Evolutionary conservation across 139 green algal genomes (phyloP).

Genomic region (Chlorella sp.): DNA sequence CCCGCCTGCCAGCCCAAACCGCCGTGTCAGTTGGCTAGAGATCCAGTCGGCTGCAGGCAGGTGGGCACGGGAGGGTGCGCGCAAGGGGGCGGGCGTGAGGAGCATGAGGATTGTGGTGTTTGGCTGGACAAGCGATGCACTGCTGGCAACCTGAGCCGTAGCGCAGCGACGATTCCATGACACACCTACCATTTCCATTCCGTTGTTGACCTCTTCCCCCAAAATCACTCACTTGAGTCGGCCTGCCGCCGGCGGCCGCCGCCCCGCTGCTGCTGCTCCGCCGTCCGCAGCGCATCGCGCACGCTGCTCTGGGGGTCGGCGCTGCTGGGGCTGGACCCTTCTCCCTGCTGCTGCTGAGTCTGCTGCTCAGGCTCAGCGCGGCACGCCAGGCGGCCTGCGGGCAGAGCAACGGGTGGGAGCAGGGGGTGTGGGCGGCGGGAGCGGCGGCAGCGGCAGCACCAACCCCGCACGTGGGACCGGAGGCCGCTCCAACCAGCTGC

Average conservation of each 20-base stretch:
- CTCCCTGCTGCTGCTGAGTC: neutral
- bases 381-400: neutral
- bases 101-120: too few relatives aligned
- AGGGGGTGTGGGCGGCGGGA: neutral
- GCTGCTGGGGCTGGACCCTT: neutral
- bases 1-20: constrained; percentile 89
- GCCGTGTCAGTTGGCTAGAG: constrained; percentile 68
- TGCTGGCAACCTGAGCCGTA: too few relatives aligned
- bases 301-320: neutral
- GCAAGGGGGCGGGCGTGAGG: too few relatives aligned
- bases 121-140: too few relatives aligned
- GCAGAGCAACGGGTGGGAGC: neutral
- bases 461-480: too few relatives aligned
- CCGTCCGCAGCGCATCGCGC: constrained; percentile 17
- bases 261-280: neutral
- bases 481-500: too few relatives aligned
- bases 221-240: constrained; percentile 53
- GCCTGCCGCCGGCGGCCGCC: constrained; percentile 41
- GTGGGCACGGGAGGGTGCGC: too few relatives aligned
- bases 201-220: too few relatives aligned
- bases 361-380: neutral
- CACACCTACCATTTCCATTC: too few relatives aligned
- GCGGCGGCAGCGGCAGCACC: neutral
- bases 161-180: too few relatives aligned
- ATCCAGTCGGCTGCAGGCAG: constrained; percentile 63